phyloP scores from a whole-genome alignment of 257 asterid species.

The Capsicum chinense region DNA sequence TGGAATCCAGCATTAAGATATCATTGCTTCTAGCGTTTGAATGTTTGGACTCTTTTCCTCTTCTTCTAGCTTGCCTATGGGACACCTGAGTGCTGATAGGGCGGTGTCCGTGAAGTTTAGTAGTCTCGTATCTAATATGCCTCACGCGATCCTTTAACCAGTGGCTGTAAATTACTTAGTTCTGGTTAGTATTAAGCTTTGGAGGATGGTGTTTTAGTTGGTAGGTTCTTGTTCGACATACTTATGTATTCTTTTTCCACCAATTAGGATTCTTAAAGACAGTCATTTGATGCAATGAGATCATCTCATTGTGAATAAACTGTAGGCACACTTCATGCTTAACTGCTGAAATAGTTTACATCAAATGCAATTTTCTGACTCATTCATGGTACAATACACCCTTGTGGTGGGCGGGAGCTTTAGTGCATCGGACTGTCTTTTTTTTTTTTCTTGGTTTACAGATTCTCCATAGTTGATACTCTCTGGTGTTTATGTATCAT shows the following conservation, averaged over 20 bases:
- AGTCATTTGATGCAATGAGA: background rate
- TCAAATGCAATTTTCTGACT: conserved; percentile 13
- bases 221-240: conserved; percentile 26
- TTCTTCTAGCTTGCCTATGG: conserved; percentile 26
- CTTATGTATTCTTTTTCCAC: conserved; percentile 19
- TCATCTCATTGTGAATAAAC: conserved; percentile 13
- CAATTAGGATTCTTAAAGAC: conserved; percentile 18
- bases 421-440: too few relatives aligned
- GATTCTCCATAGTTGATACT: too few relatives aligned
- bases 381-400: background rate
- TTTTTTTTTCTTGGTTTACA: too few relatives aligned
- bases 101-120: conserved; percentile 30
- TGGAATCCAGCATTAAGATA: background rate
- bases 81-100: conserved; percentile 30
- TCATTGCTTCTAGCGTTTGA: background rate
- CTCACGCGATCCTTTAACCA: background rate
- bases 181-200: conserved; percentile 23
- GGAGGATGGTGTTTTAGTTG: conserved; percentile 4
- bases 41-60: conserved; percentile 9
- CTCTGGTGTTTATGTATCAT: too few relatives aligned
- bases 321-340: background rate
- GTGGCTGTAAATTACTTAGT: conserved; percentile 44
- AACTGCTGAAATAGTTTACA: conserved; percentile 15
- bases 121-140: background rate
- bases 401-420: too few relatives aligned